Base-by-base conservation (phyloP, 371 early-diverging fungal species). In the Mucor circinelloides region DNA sequence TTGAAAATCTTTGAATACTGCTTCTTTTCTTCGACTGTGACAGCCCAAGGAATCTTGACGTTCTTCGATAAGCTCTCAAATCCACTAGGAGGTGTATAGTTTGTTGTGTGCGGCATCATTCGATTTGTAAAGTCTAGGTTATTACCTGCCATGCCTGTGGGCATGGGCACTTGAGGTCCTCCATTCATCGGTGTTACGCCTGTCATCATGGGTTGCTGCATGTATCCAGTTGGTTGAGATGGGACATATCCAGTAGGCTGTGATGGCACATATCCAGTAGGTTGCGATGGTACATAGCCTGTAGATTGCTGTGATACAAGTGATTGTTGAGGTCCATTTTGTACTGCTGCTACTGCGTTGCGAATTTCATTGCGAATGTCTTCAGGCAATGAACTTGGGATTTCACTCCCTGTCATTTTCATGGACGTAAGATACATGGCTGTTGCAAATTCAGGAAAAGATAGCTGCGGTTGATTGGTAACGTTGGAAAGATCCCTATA, bases 1-100 rank as follows among this genome's bases (percentile, higher is more conserved):
- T 87, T 90, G 75, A 97, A 97, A 50, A 95, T 90, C 52, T 89
- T 84, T 63, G 89, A 90, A 69, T 94, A 95, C 55, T 86, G 88
- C 7, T 87, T 86, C 76, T 91, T 91, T 73, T 97, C 97, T 32
- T 87, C 86, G 3, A 75, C 79, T 0, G 91, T 84, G 7, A 97
- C 92, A 23, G 92, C 93, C 97, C 96, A 95, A 32, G 84, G 84
- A 32, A 84, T 81, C 58, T 84, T 81, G 25, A 80, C 70, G 36
- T 67, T 71, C 13, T 64, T 67, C 1, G 76, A 67, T 27, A 80
- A 42, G 21, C 73, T 66, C 54, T 78, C 66, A 48, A 79, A 83
- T 31, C 72, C 63, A 21, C 64, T 40, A 21, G 68, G 70, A 23
- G 58, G 63, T 2, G 60, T 59, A 27, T 68, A 70, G 6, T 58